phyloP scores from a whole-genome alignment of 2,329 filamentous ascomycete species.

The Paecilomyces niveus region DNA sequence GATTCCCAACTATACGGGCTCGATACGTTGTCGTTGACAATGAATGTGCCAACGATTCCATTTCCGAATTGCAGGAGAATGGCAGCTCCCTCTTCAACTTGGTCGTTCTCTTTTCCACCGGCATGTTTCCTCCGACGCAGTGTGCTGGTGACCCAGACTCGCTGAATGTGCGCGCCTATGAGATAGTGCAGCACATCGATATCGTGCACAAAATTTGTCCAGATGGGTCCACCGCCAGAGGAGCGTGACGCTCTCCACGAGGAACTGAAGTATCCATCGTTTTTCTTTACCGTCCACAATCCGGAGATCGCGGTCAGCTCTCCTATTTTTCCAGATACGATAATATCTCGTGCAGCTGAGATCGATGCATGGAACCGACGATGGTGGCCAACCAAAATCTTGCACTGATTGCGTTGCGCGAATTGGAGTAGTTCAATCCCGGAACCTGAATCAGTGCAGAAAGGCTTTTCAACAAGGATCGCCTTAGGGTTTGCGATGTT shows the following conservation, averaged over 20 bases:
- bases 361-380: slow-evolving; percentile 8
- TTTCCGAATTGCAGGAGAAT: slow-evolving; percentile 8
- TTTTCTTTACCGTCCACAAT: slow-evolving; percentile 7
- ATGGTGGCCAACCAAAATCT: slow-evolving; percentile 9
- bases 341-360: background rate
- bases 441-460: background rate
- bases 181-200: slow-evolving; percentile 8
- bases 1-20: slow-evolving; percentile 9
- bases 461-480: background rate
- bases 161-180: slow-evolving; percentile 1
- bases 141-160: background rate
- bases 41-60: slow-evolving; percentile 8
- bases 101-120: background rate
- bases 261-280: slow-evolving; percentile 1
- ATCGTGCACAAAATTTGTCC: slow-evolving; percentile 9
- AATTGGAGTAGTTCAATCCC: background rate
- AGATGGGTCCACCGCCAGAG: slow-evolving; percentile 7
- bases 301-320: slow-evolving; percentile 7
- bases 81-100: slow-evolving; percentile 8
- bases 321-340: slow-evolving; percentile 4
- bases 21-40: slow-evolving; percentile 6
- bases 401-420: background rate
- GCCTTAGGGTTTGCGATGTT: background rate
- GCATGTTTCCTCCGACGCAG: background rate
- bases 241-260: background rate